These are phyloP conservation scores for Meredithiella fracta DNA, from an alignment of 2,329 filamentous ascomycete species.

Conservation along the genomic window DNA sequence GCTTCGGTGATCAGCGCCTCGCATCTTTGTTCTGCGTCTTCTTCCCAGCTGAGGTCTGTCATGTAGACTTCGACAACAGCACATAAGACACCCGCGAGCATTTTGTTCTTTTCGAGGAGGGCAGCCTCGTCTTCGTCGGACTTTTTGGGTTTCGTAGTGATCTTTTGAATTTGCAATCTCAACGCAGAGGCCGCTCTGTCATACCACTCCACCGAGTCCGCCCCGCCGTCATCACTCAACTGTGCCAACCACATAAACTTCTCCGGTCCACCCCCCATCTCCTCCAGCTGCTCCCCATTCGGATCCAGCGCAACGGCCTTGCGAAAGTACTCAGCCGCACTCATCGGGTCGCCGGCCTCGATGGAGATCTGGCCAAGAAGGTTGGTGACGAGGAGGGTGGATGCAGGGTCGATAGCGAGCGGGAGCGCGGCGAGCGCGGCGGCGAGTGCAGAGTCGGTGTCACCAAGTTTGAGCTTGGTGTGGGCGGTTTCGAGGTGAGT, in stretches of 20 bases:
- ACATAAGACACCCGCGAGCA: conserved; percentile 82
- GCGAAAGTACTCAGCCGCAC: conserved; percentile 55
- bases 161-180: conserved; percentile 48
- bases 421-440: conserved; percentile 30
- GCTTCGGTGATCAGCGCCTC: conserved; percentile 84
- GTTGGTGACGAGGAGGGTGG: conserved; percentile 50
- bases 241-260: conserved; percentile 94
- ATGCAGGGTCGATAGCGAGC: conserved; percentile 28
- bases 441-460: conserved; percentile 25
- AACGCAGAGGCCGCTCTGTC: conserved; percentile 56
- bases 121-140: conserved; percentile 25
- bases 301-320: conserved; percentile 61
- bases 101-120: conserved; percentile 54
- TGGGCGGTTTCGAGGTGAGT: conserved; percentile 25
- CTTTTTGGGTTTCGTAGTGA: conserved; percentile 27
- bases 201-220: conserved; percentile 50
- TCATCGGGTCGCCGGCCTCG: conserved; percentile 65
- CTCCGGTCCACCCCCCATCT: conserved; percentile 66
- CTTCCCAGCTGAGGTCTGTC: conserved; percentile 91
- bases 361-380: conserved; percentile 68
- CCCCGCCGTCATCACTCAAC: conserved; percentile 55
- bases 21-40: conserved; percentile 75
- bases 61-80: conserved; percentile 95
- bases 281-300: conserved; percentile 53
- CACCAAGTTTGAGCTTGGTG: conserved; percentile 27